These are phyloP conservation scores for Sporothrix brasiliensis DNA, from an alignment of 2,329 filamentous ascomycete species.

Conservation along the genomic window DNA sequence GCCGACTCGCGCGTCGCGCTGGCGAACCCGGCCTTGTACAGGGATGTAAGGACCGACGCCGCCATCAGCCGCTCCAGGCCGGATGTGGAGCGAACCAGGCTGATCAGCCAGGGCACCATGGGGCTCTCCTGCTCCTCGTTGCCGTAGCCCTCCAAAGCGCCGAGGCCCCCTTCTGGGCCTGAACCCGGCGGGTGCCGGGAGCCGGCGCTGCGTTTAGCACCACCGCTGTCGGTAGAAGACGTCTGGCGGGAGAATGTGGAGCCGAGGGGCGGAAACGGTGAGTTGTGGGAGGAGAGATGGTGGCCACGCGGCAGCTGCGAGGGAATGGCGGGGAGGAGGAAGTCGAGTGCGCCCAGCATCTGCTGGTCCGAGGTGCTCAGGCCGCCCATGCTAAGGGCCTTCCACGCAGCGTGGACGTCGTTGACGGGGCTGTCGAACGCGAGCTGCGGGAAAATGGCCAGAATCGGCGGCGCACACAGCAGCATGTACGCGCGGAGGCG, in stretches of 20 bases:
- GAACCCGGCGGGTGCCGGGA: constrained; percentile 38
- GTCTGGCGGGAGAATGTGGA: constrained; percentile 42
- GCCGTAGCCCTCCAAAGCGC: constrained; percentile 37
- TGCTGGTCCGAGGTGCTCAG: constrained; percentile 50
- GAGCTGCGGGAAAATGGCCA: constrained; percentile 67
- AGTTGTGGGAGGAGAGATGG: constrained; percentile 40
- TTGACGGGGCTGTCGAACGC: constrained; percentile 55
- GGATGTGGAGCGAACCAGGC: constrained; percentile 59
- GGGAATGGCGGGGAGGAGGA: constrained; percentile 62
- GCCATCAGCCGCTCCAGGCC: constrained; percentile 68
- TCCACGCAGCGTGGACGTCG: constrained; percentile 55
- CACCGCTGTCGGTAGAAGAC: not conserved
- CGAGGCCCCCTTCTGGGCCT: not conserved
- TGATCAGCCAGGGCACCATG: constrained; percentile 73
- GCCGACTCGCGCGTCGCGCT: constrained; percentile 65
- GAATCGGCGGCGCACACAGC: constrained; percentile 67
- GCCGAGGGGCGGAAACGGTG: constrained; percentile 59
- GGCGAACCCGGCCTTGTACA: constrained; percentile 69
- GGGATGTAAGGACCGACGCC: constrained; percentile 66
- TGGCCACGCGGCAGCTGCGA: constrained; percentile 43
- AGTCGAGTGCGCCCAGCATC: constrained; percentile 63
- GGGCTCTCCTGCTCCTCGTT: constrained; percentile 71
- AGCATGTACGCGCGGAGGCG: constrained; percentile 75
- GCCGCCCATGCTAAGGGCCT: constrained; percentile 57
- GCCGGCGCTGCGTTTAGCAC: constrained; percentile 11